Evolutionary conservation across 208 protist genomes (phyloP).

Genomic region (Vickermania ingenoplastis): DNA sequence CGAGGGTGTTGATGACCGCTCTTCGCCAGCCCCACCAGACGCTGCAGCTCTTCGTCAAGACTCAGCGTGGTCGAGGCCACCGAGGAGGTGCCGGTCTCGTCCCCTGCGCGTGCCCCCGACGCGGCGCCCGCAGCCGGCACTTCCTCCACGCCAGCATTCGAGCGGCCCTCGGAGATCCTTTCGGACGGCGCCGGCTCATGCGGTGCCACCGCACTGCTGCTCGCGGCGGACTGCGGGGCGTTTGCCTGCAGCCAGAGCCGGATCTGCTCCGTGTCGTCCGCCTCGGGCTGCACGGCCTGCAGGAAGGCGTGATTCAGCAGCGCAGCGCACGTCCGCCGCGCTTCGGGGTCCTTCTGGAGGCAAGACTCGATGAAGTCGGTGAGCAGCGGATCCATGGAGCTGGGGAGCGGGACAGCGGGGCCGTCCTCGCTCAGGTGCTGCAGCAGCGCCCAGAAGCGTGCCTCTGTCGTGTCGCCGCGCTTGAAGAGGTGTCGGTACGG

Average conservation of each 20-base stretch:
- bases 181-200: neutral
- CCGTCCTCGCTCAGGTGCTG: constrained; percentile 63
- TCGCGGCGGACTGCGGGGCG: neutral
- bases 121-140: neutral
- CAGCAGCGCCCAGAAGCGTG: constrained; percentile 77
- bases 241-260: neutral
- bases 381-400: constrained; percentile 33
- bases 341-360: constrained; percentile 41
- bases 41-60: neutral
- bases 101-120: neutral
- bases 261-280: neutral
- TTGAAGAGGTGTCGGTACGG: constrained; percentile 48
- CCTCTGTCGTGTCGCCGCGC: constrained; percentile 48
- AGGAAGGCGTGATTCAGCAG: constrained; percentile 76
- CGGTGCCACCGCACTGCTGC: neutral
- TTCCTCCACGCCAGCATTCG: neutral
- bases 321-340: constrained; percentile 51
- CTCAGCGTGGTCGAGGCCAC: neutral
- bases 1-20: neutral
- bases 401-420: constrained; percentile 46
- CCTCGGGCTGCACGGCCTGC: constrained; percentile 6
- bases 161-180: no score
- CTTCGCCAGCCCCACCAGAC: neutral
- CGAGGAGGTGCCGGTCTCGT: neutral
- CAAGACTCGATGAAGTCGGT: constrained; percentile 65